Conservation (phyloP, 2,329 filamentous ascomycete genomes). For the Xylaria sp. region DNA sequence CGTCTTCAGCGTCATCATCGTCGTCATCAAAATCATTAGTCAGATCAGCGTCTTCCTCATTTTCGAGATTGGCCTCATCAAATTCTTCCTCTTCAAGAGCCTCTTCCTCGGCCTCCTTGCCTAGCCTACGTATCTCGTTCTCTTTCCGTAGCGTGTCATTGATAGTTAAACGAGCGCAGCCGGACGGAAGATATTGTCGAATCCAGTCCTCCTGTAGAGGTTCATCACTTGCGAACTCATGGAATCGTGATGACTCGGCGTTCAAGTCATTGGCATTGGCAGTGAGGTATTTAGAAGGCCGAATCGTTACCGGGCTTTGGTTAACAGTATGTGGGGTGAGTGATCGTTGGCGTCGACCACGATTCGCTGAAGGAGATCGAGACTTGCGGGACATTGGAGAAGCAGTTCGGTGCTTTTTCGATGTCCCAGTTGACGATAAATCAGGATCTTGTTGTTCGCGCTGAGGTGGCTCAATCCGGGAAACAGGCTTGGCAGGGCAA, state of each 20-base stretch:
- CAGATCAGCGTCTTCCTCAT: conserved; percentile 60
- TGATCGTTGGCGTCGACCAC: conserved; percentile 44
- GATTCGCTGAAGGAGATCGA: conserved; percentile 48
- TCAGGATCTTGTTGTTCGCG: conserved; percentile 40
- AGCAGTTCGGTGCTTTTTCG: conserved; percentile 36
- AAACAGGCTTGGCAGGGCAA: conserved; percentile 67
- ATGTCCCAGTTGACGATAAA: conserved; percentile 21
- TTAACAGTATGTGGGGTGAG: conserved; percentile 53
- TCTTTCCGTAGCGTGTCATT: conserved; percentile 92
- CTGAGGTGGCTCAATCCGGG: conserved; percentile 55
- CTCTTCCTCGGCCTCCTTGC: conserved; percentile 85
- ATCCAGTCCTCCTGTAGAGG: conserved; percentile 93
- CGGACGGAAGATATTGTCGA: conserved; percentile 70
- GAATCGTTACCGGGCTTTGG: conserved; percentile 53
- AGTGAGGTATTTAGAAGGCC: conserved; percentile 61
- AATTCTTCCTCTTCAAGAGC: conserved; percentile 58
- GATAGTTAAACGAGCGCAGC: conserved; percentile 81
- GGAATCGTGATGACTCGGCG: conserved; percentile 74
- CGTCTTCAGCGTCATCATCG: conserved; percentile 56
- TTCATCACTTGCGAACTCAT: conserved; percentile 89
- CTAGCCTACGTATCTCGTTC: conserved; percentile 85
- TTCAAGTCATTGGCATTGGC: conserved; percentile 63
- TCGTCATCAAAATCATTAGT: conserved; percentile 63
- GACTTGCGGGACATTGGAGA: conserved; percentile 47
- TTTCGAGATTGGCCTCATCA: conserved; percentile 51